Percentiles rank a stretch among this genome's conserved stretches.
These are phyloP conservation scores for Zalaria sp. DNA, from an alignment of 2,329 filamentous ascomycete species.

Conservation along the genomic window DNA sequence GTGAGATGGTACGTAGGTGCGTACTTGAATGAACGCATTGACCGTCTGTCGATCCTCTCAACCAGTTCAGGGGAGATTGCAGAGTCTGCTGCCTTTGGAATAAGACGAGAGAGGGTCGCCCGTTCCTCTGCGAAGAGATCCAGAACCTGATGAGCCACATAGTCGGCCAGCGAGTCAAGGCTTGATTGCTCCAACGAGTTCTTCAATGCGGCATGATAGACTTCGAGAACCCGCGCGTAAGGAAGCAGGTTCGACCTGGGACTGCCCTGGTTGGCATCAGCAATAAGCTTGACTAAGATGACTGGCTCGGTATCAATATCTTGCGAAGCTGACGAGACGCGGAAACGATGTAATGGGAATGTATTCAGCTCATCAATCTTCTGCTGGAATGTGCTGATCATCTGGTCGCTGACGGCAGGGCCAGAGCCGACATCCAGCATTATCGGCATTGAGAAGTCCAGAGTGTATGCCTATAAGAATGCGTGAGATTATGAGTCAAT, in stretches of 20 bases:
- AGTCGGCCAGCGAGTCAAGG: conserved; percentile 60
- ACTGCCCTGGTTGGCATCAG: too few species aligned
- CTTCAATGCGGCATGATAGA: conserved; percentile 59
- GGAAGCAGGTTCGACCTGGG: conserved; percentile 40
- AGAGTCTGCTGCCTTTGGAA: conserved; percentile 5
- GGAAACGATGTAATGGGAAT: conserved; percentile 71
- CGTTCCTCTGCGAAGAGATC: conserved; percentile 78
- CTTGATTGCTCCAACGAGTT: conserved; percentile 13
- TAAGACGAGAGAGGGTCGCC: conserved; percentile 46
- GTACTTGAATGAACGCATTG: conserved; percentile 77
- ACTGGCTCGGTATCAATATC: too few species aligned
- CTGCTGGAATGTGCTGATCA: conserved; percentile 67
- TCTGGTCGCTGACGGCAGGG: conserved; percentile 56
- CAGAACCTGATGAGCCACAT: conserved; percentile 65
- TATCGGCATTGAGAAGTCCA: conserved; percentile 77
- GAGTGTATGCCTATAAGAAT: conserved; percentile 57
- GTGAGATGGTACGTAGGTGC: conserved; percentile 89
- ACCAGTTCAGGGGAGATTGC: conserved; percentile 18
- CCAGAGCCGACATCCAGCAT: conserved; percentile 26
- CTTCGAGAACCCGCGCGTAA: conserved; percentile 57
- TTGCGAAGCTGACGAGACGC: conserved; percentile 28
- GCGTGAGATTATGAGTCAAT: too few species aligned
- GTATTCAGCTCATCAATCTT: conserved; percentile 74
- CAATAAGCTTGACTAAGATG: too few species aligned
- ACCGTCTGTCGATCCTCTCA: conserved; percentile 49